Percentiles rank a stretch among this genome's conserved stretches.
phyloP scores from a whole-genome alignment of 805 yeast genomes.

The Starmera dryadoides region DNA sequence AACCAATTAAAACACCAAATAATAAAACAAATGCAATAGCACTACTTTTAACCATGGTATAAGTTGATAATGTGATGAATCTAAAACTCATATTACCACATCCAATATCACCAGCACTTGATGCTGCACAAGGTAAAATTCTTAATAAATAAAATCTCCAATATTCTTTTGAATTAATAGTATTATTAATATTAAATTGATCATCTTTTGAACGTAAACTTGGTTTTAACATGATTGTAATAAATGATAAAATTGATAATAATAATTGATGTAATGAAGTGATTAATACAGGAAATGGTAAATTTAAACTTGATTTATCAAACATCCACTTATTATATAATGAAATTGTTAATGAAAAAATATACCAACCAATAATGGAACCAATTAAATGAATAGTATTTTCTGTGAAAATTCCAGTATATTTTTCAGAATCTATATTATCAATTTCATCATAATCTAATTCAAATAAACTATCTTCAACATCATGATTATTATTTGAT shows the following conservation, averaged over 20 bases:
- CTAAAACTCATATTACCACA: conserved; percentile 79
- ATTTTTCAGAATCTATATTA: background rate
- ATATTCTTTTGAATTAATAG: conserved; percentile 9
- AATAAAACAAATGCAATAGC: conserved; percentile 81
- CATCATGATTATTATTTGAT: background rate
- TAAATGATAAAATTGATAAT: conserved; percentile 42
- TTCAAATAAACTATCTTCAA: background rate
- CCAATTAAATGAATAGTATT: background rate
- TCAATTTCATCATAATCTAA: background rate
- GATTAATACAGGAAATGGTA: conserved; percentile 76
- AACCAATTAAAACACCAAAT: conserved; percentile 75
- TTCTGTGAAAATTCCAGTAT: background rate
- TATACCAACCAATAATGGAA: conserved; percentile 53
- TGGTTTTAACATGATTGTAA: conserved; percentile 12
- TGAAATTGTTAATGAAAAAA: conserved; percentile 61
- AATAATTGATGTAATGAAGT: conserved; percentile 83
- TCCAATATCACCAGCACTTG: conserved; percentile 92
- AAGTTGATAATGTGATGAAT: conserved; percentile 72
- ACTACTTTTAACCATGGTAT: conserved; percentile 90
- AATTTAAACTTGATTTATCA: conserved; percentile 61
- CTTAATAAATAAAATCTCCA: conserved; percentile 38
- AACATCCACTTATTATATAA: conserved; percentile 98
- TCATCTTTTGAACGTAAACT: conserved; percentile 8
- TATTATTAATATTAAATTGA: conserved; percentile 2
- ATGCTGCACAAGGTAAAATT: conserved; percentile 77